These are phyloP conservation scores for Phellinidium pouzarii DNA, from an alignment of 1,284 basidiomycete species.

Conservation along the genomic window DNA sequence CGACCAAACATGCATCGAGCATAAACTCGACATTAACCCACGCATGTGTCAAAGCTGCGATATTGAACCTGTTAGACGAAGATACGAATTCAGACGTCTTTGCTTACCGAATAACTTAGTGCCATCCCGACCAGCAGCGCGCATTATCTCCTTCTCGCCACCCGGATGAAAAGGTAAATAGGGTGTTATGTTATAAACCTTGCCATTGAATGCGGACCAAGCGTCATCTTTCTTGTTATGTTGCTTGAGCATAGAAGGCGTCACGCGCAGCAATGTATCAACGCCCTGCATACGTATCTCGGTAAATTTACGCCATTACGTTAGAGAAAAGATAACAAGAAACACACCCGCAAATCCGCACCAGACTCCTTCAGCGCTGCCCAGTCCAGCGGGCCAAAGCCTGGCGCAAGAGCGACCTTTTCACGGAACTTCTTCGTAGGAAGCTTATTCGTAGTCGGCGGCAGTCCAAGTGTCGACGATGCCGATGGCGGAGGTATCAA, in stretches of 20 bases:
- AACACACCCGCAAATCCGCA: constrained; percentile 64
- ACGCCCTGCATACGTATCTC: constrained; percentile 42
- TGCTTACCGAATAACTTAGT: constrained; percentile 85
- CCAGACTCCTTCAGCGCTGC: constrained; percentile 80
- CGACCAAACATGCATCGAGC: constrained; percentile 52
- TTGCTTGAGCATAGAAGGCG: constrained; percentile 76
- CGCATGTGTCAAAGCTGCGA: constrained; percentile 47
- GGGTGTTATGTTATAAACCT: constrained; percentile 94
- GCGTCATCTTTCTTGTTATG: constrained; percentile 86
- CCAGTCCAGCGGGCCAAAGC: constrained; percentile 93
- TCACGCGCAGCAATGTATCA: constrained; percentile 64
- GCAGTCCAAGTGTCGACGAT: constrained; percentile 45
- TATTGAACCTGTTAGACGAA: background rate
- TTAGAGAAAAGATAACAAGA: background rate
- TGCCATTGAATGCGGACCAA: constrained; percentile 90
- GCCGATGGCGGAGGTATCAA: constrained; percentile 21
- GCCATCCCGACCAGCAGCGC: constrained; percentile 93
- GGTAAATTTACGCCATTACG: background rate
- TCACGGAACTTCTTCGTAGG: constrained; percentile 55
- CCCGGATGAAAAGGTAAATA: constrained; percentile 94
- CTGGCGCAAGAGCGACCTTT: constrained; percentile 89
- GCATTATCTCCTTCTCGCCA: constrained; percentile 89
- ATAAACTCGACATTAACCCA: constrained; percentile 61
- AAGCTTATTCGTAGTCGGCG: constrained; percentile 49
- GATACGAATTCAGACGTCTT: background rate